A percentile compares a stretch with the other conserved stretches of the same genome.
phyloP scores from a whole-genome alignment of 163 green algal species.

The Botryococcus braunii region DNA sequence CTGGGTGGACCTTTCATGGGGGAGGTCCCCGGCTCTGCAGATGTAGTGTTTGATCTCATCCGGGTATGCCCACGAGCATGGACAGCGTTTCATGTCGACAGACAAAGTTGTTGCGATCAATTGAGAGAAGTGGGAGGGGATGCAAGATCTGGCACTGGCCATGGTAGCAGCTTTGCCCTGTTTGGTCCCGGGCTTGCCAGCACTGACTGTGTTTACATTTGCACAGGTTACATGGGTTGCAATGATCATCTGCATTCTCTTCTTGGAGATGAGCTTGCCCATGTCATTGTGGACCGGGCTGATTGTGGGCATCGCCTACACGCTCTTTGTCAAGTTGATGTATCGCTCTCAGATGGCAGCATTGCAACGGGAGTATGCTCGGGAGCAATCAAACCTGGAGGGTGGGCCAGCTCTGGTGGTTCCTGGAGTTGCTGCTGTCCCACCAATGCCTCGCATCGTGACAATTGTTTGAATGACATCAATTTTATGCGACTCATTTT shows the following conservation, averaged over 20 bases:
- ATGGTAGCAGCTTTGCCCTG: background rate
- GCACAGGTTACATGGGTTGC: constrained; percentile 59
- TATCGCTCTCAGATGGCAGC: constrained; percentile 30
- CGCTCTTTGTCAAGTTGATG: constrained; percentile 39
- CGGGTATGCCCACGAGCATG: constrained; percentile 24
- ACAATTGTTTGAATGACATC: too few relatives aligned
- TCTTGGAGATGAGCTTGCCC: constrained; percentile 53
- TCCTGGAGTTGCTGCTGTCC: too few relatives aligned
- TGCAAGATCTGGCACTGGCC: background rate
- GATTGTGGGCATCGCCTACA: constrained; percentile 39
- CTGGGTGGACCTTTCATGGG: constrained; percentile 13
- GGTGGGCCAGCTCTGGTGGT: too few relatives aligned
- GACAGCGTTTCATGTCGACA: too few relatives aligned
- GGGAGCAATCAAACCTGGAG: too few relatives aligned
- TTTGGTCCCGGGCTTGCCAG: background rate
- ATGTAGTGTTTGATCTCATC: constrained; percentile 78
- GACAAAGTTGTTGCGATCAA: too few relatives aligned
- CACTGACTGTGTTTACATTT: background rate
- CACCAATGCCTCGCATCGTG: too few relatives aligned
- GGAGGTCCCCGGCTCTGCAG: constrained; percentile 40
- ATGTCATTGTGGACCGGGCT: constrained; percentile 47
- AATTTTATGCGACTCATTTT: too few relatives aligned
- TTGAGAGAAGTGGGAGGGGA: background rate
- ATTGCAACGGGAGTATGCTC: constrained; percentile 11
- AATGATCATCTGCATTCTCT: constrained; percentile 72